phyloP scores from a whole-genome alignment of 1,284 basidiomycete species.

The Phlebopus sp. region DNA sequence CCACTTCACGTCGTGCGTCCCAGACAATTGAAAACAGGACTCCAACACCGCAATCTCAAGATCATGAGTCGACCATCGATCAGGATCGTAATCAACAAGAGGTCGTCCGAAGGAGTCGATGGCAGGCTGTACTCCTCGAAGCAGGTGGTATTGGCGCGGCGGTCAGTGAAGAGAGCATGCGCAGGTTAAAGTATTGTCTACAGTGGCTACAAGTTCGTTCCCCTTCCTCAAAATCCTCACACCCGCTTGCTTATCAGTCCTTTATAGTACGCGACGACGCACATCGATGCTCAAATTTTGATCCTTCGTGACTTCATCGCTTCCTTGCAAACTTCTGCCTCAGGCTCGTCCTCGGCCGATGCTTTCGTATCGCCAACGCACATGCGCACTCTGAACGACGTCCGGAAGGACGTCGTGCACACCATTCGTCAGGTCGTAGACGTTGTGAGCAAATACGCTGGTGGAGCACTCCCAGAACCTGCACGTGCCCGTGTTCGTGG shows the following conservation, averaged over 20 bases:
- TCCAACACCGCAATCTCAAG: constrained; percentile 20
- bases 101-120: constrained; percentile 67
- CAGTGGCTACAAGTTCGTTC: constrained; percentile 80
- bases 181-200: constrained; percentile 81
- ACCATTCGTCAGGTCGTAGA: constrained; percentile 88
- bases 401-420: constrained; percentile 80
- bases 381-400: constrained; percentile 65
- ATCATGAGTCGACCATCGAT: constrained; percentile 13
- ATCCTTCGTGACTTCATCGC: constrained; percentile 80
- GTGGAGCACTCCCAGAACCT: constrained; percentile 80
- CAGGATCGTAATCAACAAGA: constrained; percentile 33
- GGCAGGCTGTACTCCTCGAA: constrained; percentile 83
- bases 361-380: constrained; percentile 49
- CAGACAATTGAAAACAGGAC: constrained; percentile 14
- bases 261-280: constrained; percentile 79
- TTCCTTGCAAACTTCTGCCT: constrained; percentile 52
- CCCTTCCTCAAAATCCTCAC: constrained; percentile 6
- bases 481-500: constrained; percentile 74
- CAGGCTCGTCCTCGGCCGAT: constrained; percentile 24
- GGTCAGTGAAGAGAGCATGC: constrained; percentile 88
- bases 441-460: constrained; percentile 84
- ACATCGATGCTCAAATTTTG: constrained; percentile 85
- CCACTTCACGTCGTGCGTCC: constrained; percentile 2
- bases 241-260: constrained; percentile 47
- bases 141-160: constrained; percentile 89